phyloP scores from a whole-genome alignment of 805 yeast genomes.

The Saturnispora sanitii region DNA sequence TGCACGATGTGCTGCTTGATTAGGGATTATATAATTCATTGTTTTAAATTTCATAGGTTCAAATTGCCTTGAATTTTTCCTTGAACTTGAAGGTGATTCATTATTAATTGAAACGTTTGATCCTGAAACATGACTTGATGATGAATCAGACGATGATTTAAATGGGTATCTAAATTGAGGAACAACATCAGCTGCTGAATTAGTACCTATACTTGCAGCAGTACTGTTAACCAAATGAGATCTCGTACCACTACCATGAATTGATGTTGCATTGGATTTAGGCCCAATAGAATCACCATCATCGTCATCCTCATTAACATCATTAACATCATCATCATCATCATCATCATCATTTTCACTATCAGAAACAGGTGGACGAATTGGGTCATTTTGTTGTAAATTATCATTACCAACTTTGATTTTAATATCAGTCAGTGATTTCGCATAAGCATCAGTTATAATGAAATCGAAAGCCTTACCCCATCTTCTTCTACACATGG shows the following conservation, averaged over 20 bases:
- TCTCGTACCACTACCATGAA: background rate
- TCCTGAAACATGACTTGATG: no score
- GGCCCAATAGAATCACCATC: background rate
- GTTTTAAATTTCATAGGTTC: no score
- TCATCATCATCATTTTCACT: no score
- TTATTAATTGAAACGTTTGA: slow-evolving; percentile 13
- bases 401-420: no score
- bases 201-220: background rate
- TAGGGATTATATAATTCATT: slow-evolving; percentile 3
- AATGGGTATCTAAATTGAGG: slow-evolving; percentile 64
- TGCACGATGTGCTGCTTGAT: slow-evolving; percentile 8
- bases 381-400: no score
- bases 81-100: slow-evolving; percentile 14
- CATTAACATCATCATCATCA: background rate
- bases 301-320: background rate
- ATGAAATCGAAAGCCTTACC: slow-evolving; percentile 58
- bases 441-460: slow-evolving; percentile 53
- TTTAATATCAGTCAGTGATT: slow-evolving; percentile 34
- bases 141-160: no score
- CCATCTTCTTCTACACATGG: slow-evolving; percentile 64
- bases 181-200: slow-evolving; percentile 14
- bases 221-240: background rate
- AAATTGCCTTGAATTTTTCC: slow-evolving; percentile 16
- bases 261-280: background rate
- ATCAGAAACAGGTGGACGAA: no score